These are phyloP conservation scores for Nemania sp. DNA, from an alignment of 2,329 filamentous ascomycete species.

Conservation along the genomic window DNA sequence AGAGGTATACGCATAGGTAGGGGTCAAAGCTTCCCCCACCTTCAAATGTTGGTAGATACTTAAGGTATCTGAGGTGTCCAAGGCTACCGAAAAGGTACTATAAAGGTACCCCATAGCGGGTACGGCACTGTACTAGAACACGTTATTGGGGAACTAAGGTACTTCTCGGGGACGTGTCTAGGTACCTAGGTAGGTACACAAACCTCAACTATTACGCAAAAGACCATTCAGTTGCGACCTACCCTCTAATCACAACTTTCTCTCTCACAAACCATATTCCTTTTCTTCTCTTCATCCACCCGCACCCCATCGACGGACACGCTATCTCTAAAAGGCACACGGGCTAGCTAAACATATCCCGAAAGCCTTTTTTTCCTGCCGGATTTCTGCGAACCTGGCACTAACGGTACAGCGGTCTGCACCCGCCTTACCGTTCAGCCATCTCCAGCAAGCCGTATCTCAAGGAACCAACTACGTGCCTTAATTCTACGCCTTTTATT, in stretches of 20 bases:
- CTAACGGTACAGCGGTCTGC: slow-evolving; percentile 50
- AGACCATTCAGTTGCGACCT: slow-evolving; percentile 36
- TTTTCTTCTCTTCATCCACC: slow-evolving; percentile 15
- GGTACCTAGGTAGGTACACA: slow-evolving; percentile 12
- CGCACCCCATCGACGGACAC: slow-evolving; percentile 11
- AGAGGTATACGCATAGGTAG: too few relatives aligned
- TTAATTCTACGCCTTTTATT: slow-evolving; percentile 29
- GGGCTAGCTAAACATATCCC: slow-evolving; percentile 6
- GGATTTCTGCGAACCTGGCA: slow-evolving; percentile 34
- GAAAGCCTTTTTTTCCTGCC: slow-evolving; percentile 20
- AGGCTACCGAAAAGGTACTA: background rate
- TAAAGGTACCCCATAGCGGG: background rate
- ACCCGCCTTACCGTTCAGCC: slow-evolving; percentile 47
- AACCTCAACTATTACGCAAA: slow-evolving; percentile 40
- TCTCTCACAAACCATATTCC: slow-evolving; percentile 30
- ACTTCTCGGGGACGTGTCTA: slow-evolving; percentile 20
- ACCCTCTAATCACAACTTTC: slow-evolving; percentile 29
- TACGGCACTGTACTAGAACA: slow-evolving; percentile 2
- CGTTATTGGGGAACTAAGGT: slow-evolving; percentile 11
- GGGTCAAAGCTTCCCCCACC: slow-evolving; percentile 12
- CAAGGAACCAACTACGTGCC: slow-evolving; percentile 33
- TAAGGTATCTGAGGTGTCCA: background rate
- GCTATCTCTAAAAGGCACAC: slow-evolving; percentile 12
- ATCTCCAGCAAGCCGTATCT: slow-evolving; percentile 43
- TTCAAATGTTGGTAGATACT: background rate